phyloP scores from a whole-genome alignment of 495 filamentous ascomycete genomes.

The Annulohypoxylon maeteangense region DNA sequence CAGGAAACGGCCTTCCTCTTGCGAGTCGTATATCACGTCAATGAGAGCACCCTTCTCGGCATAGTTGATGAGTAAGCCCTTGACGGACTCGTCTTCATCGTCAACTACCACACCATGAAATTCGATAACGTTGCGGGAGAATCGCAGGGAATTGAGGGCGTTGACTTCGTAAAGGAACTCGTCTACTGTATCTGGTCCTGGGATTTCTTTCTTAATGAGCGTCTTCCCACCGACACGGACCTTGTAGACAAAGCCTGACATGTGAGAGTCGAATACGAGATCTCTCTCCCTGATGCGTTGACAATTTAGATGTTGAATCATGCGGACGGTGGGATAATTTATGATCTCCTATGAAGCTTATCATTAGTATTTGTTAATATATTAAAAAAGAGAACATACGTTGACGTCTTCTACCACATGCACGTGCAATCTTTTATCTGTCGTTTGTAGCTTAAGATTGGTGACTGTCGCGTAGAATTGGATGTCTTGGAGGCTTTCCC shows the following conservation, averaged over 20 bases:
- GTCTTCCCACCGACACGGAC: conserved; percentile 73
- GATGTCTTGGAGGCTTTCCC: conserved; percentile 88
- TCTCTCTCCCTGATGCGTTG: conserved; percentile 74
- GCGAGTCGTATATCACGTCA: conserved; percentile 84
- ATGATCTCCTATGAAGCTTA: conserved; percentile 75
- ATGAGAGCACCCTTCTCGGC: conserved; percentile 90
- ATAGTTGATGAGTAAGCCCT: conserved; percentile 90
- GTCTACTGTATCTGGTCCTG: conserved; percentile 93
- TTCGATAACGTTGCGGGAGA: conserved; percentile 80
- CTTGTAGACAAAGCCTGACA: conserved; percentile 98
- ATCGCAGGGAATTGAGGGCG: conserved; percentile 81
- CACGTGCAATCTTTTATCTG: conserved; percentile 89
- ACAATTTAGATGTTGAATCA: conserved; percentile 80
- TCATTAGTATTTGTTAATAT: conserved; percentile 30
- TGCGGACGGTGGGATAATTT: conserved; percentile 78
- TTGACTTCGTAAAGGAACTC: conserved; percentile 99
- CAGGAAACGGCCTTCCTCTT: conserved; percentile 62
- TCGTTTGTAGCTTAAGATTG: conserved; percentile 93
- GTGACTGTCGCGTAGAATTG: conserved; percentile 96
- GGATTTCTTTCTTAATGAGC: conserved; percentile 98
- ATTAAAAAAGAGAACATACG: conserved; percentile 48
- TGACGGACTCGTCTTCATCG: conserved; percentile 77
- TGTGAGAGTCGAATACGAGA: conserved; percentile 86
- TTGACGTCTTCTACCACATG: conserved; percentile 98
- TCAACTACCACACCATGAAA: conserved; percentile 92